phyloP scores from a whole-genome alignment of 163 green algal species.

The Picocystis sp. region DNA sequence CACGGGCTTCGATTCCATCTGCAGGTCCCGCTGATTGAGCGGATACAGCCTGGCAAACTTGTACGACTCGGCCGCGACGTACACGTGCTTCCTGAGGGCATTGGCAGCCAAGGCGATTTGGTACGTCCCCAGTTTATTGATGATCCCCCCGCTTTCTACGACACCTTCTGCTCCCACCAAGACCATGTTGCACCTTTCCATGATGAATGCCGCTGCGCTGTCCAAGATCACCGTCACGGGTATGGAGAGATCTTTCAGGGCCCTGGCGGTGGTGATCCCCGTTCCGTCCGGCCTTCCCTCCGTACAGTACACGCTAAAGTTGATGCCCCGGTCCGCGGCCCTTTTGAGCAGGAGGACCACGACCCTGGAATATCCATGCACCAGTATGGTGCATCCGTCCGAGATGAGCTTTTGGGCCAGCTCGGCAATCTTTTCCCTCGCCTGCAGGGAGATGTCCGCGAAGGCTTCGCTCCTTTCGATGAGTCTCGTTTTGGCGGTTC shows the following conservation, averaged over 20 bases:
- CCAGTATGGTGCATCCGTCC: slow-evolving; percentile 53
- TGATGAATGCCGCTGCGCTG: slow-evolving; percentile 52
- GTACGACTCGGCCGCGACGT: slow-evolving; percentile 87
- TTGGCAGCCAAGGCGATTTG: slow-evolving; percentile 67
- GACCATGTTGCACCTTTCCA: slow-evolving; percentile 71
- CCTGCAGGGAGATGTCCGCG: slow-evolving; percentile 55
- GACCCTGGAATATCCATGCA: slow-evolving; percentile 75
- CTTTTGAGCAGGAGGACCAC: slow-evolving; percentile 63
- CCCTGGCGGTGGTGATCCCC: slow-evolving; percentile 54
- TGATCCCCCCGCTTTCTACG: slow-evolving; percentile 86
- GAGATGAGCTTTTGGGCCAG: slow-evolving; percentile 72
- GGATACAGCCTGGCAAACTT: slow-evolving; percentile 84
- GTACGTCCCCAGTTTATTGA: slow-evolving; percentile 96
- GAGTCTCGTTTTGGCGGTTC: slow-evolving; percentile 35
- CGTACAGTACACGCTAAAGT: slow-evolving; percentile 81
- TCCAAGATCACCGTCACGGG: slow-evolving; percentile 77
- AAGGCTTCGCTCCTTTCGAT: slow-evolving; percentile 22
- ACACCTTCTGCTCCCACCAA: slow-evolving; percentile 84
- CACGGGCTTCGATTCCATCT: slow-evolving; percentile 54
- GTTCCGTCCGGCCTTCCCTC: slow-evolving; percentile 72
- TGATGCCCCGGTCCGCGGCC: slow-evolving; percentile 26
- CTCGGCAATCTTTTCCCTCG: slow-evolving; percentile 71
- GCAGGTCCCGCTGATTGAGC: slow-evolving; percentile 68
- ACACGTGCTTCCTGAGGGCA: slow-evolving; percentile 69
- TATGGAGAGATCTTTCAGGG: slow-evolving; percentile 50